Conservation (phyloP, 495 filamentous ascomycete genomes). For the Trichoderma asperelloides region DNA sequence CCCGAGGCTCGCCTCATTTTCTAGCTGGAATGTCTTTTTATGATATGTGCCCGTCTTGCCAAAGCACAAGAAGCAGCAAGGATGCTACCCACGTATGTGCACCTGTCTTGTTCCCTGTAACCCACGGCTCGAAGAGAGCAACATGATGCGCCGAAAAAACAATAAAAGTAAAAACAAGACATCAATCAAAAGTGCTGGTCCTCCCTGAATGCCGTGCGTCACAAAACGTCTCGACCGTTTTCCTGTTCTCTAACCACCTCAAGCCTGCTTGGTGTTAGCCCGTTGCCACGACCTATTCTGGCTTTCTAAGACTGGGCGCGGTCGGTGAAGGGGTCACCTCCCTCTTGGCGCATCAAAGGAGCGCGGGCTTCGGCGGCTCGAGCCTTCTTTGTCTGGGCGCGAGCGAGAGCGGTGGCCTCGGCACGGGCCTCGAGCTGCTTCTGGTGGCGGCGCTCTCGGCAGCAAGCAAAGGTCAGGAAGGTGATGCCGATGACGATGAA, state of each 20-base stretch:
- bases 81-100: neutral
- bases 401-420: constrained; percentile 27
- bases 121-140: constrained; percentile 4
- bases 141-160: neutral
- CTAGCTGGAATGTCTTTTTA: neutral
- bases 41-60: neutral
- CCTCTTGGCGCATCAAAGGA: constrained; percentile 21
- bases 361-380: neutral
- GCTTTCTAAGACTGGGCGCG: constrained; percentile 8
- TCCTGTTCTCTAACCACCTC: neutral
- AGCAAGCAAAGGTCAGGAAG: constrained; percentile 31
- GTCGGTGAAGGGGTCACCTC: constrained; percentile 11
- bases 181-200: neutral
- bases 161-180: neutral
- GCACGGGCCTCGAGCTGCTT: constrained; percentile 23
- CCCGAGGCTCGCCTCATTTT: neutral
- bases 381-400: constrained; percentile 24
- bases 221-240: neutral
- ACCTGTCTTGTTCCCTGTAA: neutral
- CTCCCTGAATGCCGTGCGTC: neutral
- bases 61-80: neutral
- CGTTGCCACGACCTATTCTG: neutral
- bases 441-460: constrained; percentile 27
- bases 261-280: constrained; percentile 1
- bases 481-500: constrained; percentile 21